These are phyloP conservation scores for Theobroma cacao DNA, from an alignment of 345 rosid species.

Conservation along the genomic window DNA sequence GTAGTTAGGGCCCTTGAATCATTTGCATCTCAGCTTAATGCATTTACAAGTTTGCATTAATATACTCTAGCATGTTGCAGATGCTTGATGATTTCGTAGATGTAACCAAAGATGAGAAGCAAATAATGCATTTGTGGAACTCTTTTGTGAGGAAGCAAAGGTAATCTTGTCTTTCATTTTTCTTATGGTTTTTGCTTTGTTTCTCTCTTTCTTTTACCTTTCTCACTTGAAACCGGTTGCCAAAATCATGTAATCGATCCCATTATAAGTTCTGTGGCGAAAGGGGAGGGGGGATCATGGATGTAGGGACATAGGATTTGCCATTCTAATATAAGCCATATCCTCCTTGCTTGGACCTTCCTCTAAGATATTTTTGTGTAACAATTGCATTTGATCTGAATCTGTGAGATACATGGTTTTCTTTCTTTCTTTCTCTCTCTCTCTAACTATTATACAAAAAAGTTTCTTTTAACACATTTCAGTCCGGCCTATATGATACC, in stretches of 20 bases:
- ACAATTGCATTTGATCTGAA: not conserved
- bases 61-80: conserved; percentile 40
- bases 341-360: not conserved
- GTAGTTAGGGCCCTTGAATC: not conserved
- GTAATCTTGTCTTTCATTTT: conserved; percentile 32
- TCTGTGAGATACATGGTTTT: not conserved
- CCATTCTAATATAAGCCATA: not conserved
- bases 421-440: not conserved
- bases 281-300: not conserved
- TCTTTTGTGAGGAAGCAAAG: conserved; percentile 96
- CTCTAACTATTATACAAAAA: not conserved
- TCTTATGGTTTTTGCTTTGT: not conserved
- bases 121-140: conserved; percentile 98
- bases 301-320: not conserved
- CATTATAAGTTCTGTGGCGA: not conserved
- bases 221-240: not conserved
- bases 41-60: not conserved
- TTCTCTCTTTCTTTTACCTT: not conserved
- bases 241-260: not conserved
- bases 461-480: too few species aligned
- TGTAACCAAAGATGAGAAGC: conserved; percentile 95
- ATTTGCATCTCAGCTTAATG: not conserved
- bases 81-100: conserved; percentile 99
- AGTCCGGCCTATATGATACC: too few species aligned
- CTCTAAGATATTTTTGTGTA: not conserved